phyloP scores from a whole-genome alignment of 495 filamentous ascomycete species.

The Hypoxylon lenormandii region DNA sequence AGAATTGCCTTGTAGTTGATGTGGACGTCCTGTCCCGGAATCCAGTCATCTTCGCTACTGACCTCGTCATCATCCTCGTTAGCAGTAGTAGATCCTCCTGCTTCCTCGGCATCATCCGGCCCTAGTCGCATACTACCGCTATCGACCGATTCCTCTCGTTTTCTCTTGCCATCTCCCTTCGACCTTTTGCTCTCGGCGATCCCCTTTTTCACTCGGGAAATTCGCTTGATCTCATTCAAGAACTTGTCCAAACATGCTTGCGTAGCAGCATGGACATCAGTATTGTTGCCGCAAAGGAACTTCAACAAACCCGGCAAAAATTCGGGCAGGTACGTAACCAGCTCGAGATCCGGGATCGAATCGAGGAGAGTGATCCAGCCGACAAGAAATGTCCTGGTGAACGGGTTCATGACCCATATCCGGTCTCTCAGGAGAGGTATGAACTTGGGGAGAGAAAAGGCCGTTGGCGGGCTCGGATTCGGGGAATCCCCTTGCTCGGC shows the following conservation, averaged over 20 bases:
- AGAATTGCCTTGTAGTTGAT: slow-evolving; percentile 92
- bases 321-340: slow-evolving; percentile 90
- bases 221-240: slow-evolving; percentile 91
- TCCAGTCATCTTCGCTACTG: slow-evolving; percentile 87
- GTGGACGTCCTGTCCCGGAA: slow-evolving; percentile 95
- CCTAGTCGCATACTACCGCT: slow-evolving; percentile 63
- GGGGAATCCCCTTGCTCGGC: slow-evolving; percentile 62
- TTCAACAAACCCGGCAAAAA: slow-evolving; percentile 91
- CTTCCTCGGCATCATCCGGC: slow-evolving; percentile 61
- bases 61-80: slow-evolving; percentile 68
- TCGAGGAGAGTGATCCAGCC: slow-evolving; percentile 95
- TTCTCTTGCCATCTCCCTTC: slow-evolving; percentile 72
- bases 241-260: slow-evolving; percentile 92
- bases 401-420: slow-evolving; percentile 92
- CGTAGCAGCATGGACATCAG: slow-evolving; percentile 92
- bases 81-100: slow-evolving; percentile 70
- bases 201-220: slow-evolving; percentile 89
- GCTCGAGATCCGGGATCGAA: slow-evolving; percentile 95
- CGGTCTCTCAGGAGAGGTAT: slow-evolving; percentile 93
- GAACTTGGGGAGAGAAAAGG: slow-evolving; percentile 91
- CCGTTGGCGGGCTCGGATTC: slow-evolving; percentile 75
- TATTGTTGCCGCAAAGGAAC: slow-evolving; percentile 90
- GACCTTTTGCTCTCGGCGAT: slow-evolving; percentile 86
- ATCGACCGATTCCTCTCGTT: slow-evolving; percentile 73
- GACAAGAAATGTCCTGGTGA: slow-evolving; percentile 93